Conservation (phyloP, 352 stramenopile species). For the Phytopythium kandeliae region DNA sequence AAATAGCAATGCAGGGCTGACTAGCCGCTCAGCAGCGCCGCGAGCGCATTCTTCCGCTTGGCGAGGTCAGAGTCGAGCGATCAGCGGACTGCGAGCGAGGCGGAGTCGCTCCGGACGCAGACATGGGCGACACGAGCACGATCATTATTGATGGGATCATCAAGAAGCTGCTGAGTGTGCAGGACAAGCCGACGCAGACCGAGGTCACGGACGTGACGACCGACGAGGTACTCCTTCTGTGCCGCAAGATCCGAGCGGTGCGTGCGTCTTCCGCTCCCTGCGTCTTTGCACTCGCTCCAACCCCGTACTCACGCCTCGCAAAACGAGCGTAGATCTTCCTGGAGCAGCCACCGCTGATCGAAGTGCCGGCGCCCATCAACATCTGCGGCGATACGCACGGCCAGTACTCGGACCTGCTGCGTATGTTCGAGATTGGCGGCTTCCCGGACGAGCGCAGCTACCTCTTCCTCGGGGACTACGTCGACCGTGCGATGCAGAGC, state of each 20-base stretch:
- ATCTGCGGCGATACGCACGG: slow-evolving; percentile 97
- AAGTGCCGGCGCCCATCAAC: slow-evolving; percentile 94
- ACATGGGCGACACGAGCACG: slow-evolving; percentile 50
- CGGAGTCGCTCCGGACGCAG: neutral
- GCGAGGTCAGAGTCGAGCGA: neutral
- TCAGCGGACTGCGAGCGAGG: neutral
- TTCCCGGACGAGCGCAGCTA: slow-evolving; percentile 84
- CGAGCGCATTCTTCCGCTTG: neutral
- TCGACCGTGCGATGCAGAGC: slow-evolving; percentile 93
- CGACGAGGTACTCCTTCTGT: slow-evolving; percentile 74
- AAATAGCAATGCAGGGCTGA: neutral
- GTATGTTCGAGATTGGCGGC: slow-evolving; percentile 93
- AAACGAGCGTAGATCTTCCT: slow-evolving; percentile 65
- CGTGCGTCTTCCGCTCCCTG: neutral
- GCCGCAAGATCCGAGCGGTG: slow-evolving; percentile 71
- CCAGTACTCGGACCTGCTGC: slow-evolving; percentile 98
- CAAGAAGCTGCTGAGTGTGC: slow-evolving; percentile 63
- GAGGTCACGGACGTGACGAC: slow-evolving; percentile 76
- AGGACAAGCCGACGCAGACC: slow-evolving; percentile 71
- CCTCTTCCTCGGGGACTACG: slow-evolving; percentile 87
- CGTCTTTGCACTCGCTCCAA: neutral
- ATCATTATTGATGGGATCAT: slow-evolving; percentile 65
- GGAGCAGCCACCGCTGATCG: slow-evolving; percentile 92
- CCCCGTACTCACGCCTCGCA: neutral
- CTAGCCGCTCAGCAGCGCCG: neutral